Percentiles rank a stretch among this genome's conserved stretches.
phyloP scores from a whole-genome alignment of 2,329 filamentous ascomycete genomes.

The Beauveria scarabaeidicola region DNA sequence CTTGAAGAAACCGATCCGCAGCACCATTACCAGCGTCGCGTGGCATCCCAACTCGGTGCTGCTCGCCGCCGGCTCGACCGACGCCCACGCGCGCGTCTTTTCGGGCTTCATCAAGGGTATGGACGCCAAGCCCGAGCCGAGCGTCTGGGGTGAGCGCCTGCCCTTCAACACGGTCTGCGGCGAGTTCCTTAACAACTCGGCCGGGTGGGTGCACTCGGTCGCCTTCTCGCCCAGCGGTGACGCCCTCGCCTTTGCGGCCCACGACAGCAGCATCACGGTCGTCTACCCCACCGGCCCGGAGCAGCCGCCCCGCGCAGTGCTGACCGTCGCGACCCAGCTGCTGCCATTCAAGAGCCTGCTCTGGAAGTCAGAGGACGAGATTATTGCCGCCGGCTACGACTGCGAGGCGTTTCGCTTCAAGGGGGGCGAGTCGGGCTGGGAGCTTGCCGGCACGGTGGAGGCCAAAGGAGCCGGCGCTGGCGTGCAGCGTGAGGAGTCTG shows the following conservation, averaged over 20 bases:
- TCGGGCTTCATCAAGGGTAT: conserved; percentile 95
- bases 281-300: conserved; percentile 91
- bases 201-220: conserved; percentile 91
- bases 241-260: conserved; percentile 86
- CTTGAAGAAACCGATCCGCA: conserved; percentile 96
- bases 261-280: conserved; percentile 93
- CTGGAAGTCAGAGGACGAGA: conserved; percentile 87
- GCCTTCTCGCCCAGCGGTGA: conserved; percentile 89
- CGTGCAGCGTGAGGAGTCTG: conserved; percentile 73
- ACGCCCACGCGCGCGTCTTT: conserved; percentile 91
- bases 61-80: conserved; percentile 89
- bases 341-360: conserved; percentile 88
- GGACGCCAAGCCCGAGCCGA: conserved; percentile 75
- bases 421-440: conserved; percentile 73
- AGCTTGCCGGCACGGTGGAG: conserved; percentile 74
- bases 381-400: conserved; percentile 89
- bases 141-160: conserved; percentile 87
- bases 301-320: conserved; percentile 79
- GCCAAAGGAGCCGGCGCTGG: conserved; percentile 55
- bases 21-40: conserved; percentile 86
- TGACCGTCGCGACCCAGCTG: conserved; percentile 82
- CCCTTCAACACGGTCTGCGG: conserved; percentile 98
- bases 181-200: conserved; percentile 91
- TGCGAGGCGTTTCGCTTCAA: conserved; percentile 84
- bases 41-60: conserved; percentile 99